A percentile compares a stretch with the other conserved stretches of the same genome.
Conservation (phyloP, 23 red algal species). For the Gracilariopsis chorda region DNA sequence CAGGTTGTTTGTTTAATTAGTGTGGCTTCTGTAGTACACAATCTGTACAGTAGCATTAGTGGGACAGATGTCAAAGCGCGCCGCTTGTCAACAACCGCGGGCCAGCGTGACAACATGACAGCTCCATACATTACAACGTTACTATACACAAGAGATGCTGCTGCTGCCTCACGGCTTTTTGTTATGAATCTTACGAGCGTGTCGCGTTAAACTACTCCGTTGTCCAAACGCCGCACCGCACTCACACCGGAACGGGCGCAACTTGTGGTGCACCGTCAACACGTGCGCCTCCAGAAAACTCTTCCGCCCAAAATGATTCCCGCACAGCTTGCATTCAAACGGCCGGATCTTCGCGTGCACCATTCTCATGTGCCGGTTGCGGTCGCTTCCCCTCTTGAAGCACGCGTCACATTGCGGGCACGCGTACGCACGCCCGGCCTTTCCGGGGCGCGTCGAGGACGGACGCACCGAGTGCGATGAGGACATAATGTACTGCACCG, state of each 20-base stretch:
- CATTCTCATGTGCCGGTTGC: slow-evolving; percentile 70
- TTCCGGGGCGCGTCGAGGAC: not conserved
- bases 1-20: no score
- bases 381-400: slow-evolving; percentile 48
- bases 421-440: slow-evolving; percentile 47
- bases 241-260: slow-evolving; percentile 58
- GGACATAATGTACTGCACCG: no score
- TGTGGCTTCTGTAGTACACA: no score
- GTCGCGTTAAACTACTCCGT: slow-evolving; percentile 51
- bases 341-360: slow-evolving; percentile 78
- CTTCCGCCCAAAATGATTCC: slow-evolving; percentile 51
- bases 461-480: no score
- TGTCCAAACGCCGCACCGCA: slow-evolving; percentile 74
- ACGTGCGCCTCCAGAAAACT: slow-evolving; percentile 62
- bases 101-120: no score
- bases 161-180: slow-evolving; percentile 25
- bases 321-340: slow-evolving; percentile 70
- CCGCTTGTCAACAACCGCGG: no score
- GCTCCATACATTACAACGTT: no score
- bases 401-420: slow-evolving; percentile 72
- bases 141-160: not conserved
- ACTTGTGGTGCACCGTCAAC: slow-evolving; percentile 62
- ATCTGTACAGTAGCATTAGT: no score
- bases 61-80: no score
- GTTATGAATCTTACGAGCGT: slow-evolving; percentile 59